Evolutionary conservation across 768 basidiomycete genomes (phyloP), one percentile per base, ranked within the genome.

Genomic region (Boletus tomentosulus): DNA sequence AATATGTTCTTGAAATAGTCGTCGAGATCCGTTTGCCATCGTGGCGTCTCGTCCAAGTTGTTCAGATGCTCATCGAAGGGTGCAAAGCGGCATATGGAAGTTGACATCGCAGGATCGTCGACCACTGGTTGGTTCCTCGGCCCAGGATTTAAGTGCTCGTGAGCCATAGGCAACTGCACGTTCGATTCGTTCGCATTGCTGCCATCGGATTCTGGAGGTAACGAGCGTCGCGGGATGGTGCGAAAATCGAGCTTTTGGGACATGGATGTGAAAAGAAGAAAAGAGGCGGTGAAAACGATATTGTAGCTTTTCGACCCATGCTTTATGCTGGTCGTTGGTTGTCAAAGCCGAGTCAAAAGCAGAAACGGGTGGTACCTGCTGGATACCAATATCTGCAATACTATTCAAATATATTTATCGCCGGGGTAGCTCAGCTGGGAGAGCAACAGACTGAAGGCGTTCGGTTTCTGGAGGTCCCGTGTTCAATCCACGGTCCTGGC

Each of bases 401-500:
- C 3, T 34, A 3, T 5, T 33, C 3, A 11, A 33, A 3, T 2
- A 13, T 39, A 39, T 12, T 1, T 13, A 16, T 48, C 38, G 79
- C 80, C 80, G 80, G 77, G 77, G 76, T 83, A 83, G 82, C 81
- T 83, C 82, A 83, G 81, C 78, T 83, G 82, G 82, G 82, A 83
- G 81, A 83, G 82, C 82, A 82, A 78, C 77, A 83, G 82, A 83
- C 82, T 83, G 82, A 83, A 83, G 81, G 53, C 34, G 7, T 7
- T 38, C 22, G 38, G 38, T 50, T 77, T 84, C 82, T 85, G 78
- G 80, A 85, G 83, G 83, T 84, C 83, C 82, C 77, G 81, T 82
- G 83, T 85, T 85, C 83, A 78, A 84, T 82, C 83, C 83, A 83
- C 81, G 81, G 83, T 83, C 77, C 78, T 82, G 83, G 82, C 83